Evolutionary conservation across 441 rosid species (phyloP), one percentile per base, ranked within the genome.

Genomic region (Rhodomyrtus psidioides): DNA sequence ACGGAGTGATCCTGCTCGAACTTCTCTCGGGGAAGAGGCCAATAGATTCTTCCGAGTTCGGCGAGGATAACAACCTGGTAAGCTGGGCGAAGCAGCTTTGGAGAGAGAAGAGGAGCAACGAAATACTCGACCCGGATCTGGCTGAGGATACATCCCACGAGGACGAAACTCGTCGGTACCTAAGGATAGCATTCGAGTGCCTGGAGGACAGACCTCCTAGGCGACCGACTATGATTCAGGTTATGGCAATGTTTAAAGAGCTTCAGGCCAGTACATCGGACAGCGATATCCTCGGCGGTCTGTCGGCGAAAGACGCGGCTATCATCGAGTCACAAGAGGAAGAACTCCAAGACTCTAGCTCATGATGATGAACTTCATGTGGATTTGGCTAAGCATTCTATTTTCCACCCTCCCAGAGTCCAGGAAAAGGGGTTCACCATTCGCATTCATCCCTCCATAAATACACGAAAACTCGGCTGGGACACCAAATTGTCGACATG

Each of bases 201-300:
- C 92, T 97, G 14, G 99, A 97, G 24, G 99, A 97, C 70, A 90
- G 96, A 91, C 95, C 99, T 7, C 91, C 91, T 83, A 91, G 89
- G 89, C 86, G 99, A 83, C 99, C 99, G 28, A 97, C 99, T 16
- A 97, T 97, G 99, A 95, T 97, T 83, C 97, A 96, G 88, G 98
- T 97, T 62, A 97, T 97, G 98, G 92, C 98, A 7, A 95, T 94
- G 98, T 97, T 94, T 87, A 95, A 96, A 89, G 99, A 95, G 91
- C 93, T 96, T 86, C 98, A 94, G 87, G 96, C 90, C 12, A 97
- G 94, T 84, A 39, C 56, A 55, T 93, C 97, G 58, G 99, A 94
- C 85, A 91, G 89, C 53, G 98, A 97, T 86, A 91, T 94, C 74
- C 93, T 94, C 17, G 98, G 95, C 70, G 93, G 95, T 34, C 89